Evolutionary conservation across 768 basidiomycete genomes (phyloP).

Genomic region (Rhizopogon rudus): DNA sequence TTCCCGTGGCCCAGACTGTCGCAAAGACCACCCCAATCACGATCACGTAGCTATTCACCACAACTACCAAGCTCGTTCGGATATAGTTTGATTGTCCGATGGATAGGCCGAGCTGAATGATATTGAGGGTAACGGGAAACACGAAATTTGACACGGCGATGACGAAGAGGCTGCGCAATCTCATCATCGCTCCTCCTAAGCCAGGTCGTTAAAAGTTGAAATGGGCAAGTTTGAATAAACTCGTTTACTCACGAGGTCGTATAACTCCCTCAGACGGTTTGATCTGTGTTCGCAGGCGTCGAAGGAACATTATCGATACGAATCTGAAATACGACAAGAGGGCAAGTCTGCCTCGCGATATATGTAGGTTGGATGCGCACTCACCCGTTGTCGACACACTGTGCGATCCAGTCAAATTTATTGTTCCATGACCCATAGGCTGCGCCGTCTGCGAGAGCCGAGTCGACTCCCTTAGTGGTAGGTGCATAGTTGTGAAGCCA

Average conservation of each 20-base stretch:
- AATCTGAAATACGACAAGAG: slow-evolving; percentile 10
- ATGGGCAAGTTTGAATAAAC: background rate
- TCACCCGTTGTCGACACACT: too few species aligned
- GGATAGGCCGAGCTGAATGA: slow-evolving; percentile 23
- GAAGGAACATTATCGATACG: slow-evolving; percentile 23
- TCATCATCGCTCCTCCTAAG: slow-evolving; percentile 6
- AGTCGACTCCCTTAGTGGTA: background rate
- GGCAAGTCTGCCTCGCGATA: background rate
- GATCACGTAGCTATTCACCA: slow-evolving; percentile 24
- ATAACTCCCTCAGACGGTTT: background rate
- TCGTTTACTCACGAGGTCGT: background rate
- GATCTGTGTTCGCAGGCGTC: slow-evolving; percentile 9
- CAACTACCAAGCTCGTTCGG: slow-evolving; percentile 2
- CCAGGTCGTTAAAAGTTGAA: background rate
- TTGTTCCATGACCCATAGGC: background rate
- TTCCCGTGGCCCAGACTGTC: slow-evolving; percentile 24
- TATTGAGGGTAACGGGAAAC: slow-evolving; percentile 31
- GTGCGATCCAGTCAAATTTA: too few species aligned
- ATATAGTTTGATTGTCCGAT: background rate
- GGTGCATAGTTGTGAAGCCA: slow-evolving; percentile 8
- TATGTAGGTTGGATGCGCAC: background rate
- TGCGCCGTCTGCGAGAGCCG: background rate
- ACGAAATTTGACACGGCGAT: slow-evolving; percentile 34
- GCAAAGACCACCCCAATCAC: slow-evolving; percentile 33
- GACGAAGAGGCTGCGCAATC: slow-evolving; percentile 27